Conservation (phyloP, 495 filamentous ascomycete species). For the Penicillium bialowiezense region DNA sequence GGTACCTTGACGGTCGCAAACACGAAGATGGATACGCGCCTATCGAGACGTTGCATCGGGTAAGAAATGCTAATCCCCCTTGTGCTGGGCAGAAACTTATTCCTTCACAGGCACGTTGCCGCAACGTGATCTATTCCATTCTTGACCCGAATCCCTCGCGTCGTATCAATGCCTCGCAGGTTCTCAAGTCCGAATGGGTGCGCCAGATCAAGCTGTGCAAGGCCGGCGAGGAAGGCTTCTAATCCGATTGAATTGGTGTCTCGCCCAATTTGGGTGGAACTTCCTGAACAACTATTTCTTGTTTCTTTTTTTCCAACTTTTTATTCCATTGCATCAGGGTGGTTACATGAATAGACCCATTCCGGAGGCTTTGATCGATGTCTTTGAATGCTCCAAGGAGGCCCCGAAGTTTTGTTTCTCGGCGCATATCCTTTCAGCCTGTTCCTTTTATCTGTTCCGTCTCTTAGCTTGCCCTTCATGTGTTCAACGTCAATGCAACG, state of each 20-base stretch:
- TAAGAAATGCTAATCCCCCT: conserved; percentile 49
- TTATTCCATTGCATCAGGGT: conserved; percentile 20
- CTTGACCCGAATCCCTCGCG: conserved; percentile 88
- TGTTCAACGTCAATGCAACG: conserved; percentile 46
- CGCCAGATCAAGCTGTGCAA: conserved; percentile 95
- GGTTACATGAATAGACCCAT: conserved; percentile 30
- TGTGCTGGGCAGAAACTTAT: conserved; percentile 33
- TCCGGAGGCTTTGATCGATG: conserved; percentile 14
- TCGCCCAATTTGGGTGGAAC: too few species aligned
- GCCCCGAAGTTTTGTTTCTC: conserved; percentile 11
- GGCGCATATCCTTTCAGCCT: conserved; percentile 9
- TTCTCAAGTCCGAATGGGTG: conserved; percentile 97
- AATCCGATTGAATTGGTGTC: conserved; percentile 13
- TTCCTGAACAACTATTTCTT: too few species aligned
- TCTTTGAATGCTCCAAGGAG: conserved; percentile 30
- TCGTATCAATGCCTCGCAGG: conserved; percentile 92
- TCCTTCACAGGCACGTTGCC: conserved; percentile 75
- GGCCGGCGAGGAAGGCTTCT: conserved; percentile 88
- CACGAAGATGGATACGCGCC: conserved; percentile 94
- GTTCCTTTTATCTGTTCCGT: conserved; percentile 4
- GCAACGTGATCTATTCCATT: conserved; percentile 98
- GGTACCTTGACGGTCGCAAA: conserved; percentile 86
- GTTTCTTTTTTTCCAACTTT: neutral
- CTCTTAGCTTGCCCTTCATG: conserved; percentile 29
- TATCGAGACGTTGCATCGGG: conserved; percentile 92